Evolutionary conservation across 768 basidiomycete species (phyloP).

Genomic region (Royoungia palumana): DNA sequence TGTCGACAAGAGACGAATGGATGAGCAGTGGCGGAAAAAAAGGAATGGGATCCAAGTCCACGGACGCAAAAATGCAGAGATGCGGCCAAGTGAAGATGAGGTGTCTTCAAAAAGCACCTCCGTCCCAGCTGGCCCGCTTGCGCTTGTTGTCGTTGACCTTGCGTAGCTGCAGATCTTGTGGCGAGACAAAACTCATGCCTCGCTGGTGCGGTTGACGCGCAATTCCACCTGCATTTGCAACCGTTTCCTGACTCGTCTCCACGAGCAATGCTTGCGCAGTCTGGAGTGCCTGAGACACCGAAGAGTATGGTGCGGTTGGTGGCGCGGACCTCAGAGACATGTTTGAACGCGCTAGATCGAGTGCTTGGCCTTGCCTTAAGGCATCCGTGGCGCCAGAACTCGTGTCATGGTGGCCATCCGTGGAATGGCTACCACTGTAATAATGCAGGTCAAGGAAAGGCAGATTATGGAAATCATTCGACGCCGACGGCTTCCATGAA

Average conservation of each 20-base stretch:
- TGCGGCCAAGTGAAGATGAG: background rate
- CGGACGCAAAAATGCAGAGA: constrained; percentile 1
- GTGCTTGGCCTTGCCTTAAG: constrained; percentile 45
- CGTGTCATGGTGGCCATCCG: constrained; percentile 27
- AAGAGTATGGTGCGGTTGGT: constrained; percentile 21
- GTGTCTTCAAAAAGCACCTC: constrained; percentile 31
- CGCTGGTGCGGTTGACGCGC: constrained; percentile 38
- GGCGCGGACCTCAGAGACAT: constrained; percentile 30
- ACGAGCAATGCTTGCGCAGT: constrained; percentile 31
- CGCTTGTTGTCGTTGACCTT: constrained; percentile 51
- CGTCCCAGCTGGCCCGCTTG: constrained; percentile 59
- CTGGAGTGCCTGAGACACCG: constrained; percentile 32
- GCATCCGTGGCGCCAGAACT: constrained; percentile 21
- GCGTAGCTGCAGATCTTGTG: constrained; percentile 49
- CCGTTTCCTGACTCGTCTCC: constrained; percentile 14
- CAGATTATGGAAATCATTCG: constrained; percentile 43
- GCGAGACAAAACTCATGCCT: constrained; percentile 51
- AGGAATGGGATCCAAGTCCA: constrained; percentile 6
- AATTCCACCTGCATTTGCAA: background rate
- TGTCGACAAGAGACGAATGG: constrained; percentile 10
- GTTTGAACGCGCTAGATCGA: constrained; percentile 46
- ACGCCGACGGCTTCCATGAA: constrained; percentile 30
- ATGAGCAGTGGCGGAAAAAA: constrained; percentile 12
- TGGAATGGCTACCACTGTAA: constrained; percentile 38
- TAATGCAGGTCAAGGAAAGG: constrained; percentile 77